phyloP scores from a whole-genome alignment of 208 protist species.

The Wallacemonas sp. region DNA sequence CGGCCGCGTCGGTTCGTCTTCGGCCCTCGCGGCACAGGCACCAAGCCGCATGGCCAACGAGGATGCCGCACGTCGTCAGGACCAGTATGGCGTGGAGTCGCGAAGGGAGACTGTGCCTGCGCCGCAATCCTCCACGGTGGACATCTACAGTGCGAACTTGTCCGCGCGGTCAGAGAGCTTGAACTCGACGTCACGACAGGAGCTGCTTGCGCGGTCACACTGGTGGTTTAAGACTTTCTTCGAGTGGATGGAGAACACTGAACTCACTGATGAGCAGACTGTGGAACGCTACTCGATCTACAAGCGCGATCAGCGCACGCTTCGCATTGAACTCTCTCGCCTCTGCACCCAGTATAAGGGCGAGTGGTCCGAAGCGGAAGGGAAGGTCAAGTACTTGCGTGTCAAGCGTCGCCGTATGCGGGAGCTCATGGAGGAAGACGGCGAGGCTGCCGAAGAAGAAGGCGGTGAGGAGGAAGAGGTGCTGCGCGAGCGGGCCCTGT shows the following conservation, averaged over 20 bases:
- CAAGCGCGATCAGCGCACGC: constrained; percentile 64
- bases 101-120: not conserved
- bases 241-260: constrained; percentile 72
- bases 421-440: constrained; percentile 65
- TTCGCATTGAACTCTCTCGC: constrained; percentile 77
- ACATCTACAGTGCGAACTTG: constrained; percentile 3
- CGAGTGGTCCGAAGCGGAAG: constrained; percentile 44
- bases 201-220: constrained; percentile 63
- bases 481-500: constrained; percentile 63
- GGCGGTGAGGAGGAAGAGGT: constrained; percentile 84
- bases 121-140: not conserved
- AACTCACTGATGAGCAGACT: constrained; percentile 63
- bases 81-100: not conserved
- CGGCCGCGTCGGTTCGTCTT: not conserved
- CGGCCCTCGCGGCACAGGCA: not conserved
- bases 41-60: constrained; percentile 7
- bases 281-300: constrained; percentile 65
- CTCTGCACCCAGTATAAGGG: constrained; percentile 40
- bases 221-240: constrained; percentile 75
- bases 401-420: constrained; percentile 75
- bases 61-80: not conserved
- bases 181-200: constrained; percentile 47
- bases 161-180: constrained; percentile 22
- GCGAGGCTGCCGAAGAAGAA: constrained; percentile 49
- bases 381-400: constrained; percentile 61